Conservation (phyloP, 2,329 filamentous ascomycete genomes). For the Colletotrichum brevisporum region DNA sequence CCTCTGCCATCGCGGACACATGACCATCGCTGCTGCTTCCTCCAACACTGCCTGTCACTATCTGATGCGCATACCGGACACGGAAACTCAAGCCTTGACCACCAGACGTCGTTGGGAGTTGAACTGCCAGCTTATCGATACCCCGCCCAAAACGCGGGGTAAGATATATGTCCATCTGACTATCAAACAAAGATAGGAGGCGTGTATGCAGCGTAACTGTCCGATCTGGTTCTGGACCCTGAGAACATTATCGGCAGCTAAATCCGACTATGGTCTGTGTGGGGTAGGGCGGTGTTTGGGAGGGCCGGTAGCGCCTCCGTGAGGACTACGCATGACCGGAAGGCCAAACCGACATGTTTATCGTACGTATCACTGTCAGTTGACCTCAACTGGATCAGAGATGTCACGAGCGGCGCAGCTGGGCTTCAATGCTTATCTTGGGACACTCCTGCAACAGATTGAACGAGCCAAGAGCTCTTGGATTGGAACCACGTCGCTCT, state of each 20-base stretch:
- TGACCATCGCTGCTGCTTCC: background rate
- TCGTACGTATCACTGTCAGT: slow-evolving; percentile 6
- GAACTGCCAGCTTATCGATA: slow-evolving; percentile 37
- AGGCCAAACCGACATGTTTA: slow-evolving; percentile 15
- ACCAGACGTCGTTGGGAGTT: slow-evolving; percentile 1
- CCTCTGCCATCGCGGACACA: slow-evolving; percentile 10
- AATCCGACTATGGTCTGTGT: slow-evolving; percentile 25
- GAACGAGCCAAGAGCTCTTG: background rate
- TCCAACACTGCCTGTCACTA: background rate
- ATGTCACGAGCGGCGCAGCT: slow-evolving; percentile 7
- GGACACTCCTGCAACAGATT: slow-evolving; percentile 3
- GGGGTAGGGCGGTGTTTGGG: slow-evolving; percentile 11
- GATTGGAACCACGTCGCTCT: background rate
- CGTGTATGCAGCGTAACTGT: slow-evolving; percentile 20
- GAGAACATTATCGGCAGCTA: slow-evolving; percentile 10
- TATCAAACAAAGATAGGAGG: slow-evolving; percentile 23
- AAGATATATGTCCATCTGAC: slow-evolving; percentile 16
- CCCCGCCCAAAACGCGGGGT: slow-evolving; percentile 31
- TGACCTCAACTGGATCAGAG: background rate
- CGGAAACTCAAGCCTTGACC: slow-evolving; percentile 23
- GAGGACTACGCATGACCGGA: slow-evolving; percentile 19
- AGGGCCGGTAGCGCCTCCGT: slow-evolving; percentile 31
- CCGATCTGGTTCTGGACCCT: slow-evolving; percentile 8
- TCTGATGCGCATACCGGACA: slow-evolving; percentile 16
- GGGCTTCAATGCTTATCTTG: slow-evolving; percentile 11